Percentiles rank a stretch among this genome's conserved stretches.
Conservation (phyloP, 441 rosid species). For the Croton laevigatus region DNA sequence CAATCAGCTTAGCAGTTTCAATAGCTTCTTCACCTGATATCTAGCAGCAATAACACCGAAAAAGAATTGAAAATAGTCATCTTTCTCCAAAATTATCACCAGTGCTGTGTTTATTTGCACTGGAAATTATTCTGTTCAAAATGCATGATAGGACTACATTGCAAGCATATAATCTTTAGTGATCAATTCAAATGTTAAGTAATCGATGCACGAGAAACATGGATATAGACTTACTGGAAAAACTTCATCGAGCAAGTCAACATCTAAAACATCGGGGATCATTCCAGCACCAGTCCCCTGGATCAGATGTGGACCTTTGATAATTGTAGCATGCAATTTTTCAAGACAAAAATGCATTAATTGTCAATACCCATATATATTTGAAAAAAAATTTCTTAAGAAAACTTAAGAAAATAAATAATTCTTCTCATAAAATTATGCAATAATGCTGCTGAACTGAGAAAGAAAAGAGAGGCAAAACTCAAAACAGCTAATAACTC, state of each 20-base stretch:
- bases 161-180: background rate
- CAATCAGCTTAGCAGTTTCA: constrained; percentile 63
- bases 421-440: too few species aligned
- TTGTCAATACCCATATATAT: background rate
- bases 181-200: background rate
- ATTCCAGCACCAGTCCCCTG: constrained; percentile 59
- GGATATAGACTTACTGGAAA: constrained; percentile 36
- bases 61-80: background rate
- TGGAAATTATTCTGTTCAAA: background rate
- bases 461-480: background rate
- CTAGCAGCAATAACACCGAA: constrained; percentile 24
- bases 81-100: background rate
- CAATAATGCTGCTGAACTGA: background rate
- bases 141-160: background rate
- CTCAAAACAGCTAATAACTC: background rate
- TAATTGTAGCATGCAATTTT: background rate
- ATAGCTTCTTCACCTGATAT: constrained; percentile 66
- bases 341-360: background rate
- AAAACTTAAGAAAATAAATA: background rate
- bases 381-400: background rate
- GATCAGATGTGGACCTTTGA: constrained; percentile 44
- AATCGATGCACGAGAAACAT: background rate
- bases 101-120: background rate
- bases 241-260: constrained; percentile 45
- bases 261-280: constrained; percentile 41